A percentile compares a stretch with the other conserved stretches of the same genome.
phyloP scores from a whole-genome alignment of 768 basidiomycete species.

The Lactarius pseudohatsudake region DNA sequence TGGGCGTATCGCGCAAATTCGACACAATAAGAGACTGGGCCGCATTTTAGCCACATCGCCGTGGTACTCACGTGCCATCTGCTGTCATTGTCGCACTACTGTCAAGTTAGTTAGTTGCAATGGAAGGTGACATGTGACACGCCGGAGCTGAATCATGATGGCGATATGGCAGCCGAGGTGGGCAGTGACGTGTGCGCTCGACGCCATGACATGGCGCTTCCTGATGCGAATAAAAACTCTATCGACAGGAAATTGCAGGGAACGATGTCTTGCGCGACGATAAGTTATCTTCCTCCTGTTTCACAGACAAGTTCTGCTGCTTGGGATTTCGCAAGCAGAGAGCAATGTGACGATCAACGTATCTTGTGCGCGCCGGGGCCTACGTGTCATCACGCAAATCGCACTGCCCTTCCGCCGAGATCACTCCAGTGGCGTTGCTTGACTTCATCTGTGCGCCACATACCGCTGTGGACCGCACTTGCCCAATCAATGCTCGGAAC shows the following conservation, averaged over 20 bases:
- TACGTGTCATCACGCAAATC: background rate
- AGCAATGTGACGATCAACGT: background rate
- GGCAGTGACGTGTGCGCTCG: background rate
- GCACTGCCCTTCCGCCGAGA: slow-evolving; percentile 3
- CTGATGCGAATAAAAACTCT: too few species aligned
- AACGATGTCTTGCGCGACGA: background rate
- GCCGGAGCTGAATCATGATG: background rate
- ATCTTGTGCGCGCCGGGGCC: background rate
- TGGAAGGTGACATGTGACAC: background rate
- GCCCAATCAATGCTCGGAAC: background rate
- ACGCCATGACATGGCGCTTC: background rate
- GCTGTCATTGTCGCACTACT: background rate
- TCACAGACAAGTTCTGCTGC: slow-evolving; percentile 9
- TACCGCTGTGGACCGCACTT: background rate
- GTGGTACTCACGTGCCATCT: background rate
- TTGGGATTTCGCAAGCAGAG: slow-evolving; percentile 2
- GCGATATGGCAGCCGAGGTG: background rate
- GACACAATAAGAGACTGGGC: background rate
- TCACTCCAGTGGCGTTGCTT: background rate
- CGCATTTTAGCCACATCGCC: slow-evolving; percentile 3
- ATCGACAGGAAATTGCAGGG: background rate
- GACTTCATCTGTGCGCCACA: background rate
- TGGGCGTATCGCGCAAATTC: background rate
- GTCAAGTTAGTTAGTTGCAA: background rate
- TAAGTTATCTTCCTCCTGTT: background rate